Evolutionary conservation across 257 asterid genomes (phyloP).

Genomic region (Echium plantagineum): DNA sequence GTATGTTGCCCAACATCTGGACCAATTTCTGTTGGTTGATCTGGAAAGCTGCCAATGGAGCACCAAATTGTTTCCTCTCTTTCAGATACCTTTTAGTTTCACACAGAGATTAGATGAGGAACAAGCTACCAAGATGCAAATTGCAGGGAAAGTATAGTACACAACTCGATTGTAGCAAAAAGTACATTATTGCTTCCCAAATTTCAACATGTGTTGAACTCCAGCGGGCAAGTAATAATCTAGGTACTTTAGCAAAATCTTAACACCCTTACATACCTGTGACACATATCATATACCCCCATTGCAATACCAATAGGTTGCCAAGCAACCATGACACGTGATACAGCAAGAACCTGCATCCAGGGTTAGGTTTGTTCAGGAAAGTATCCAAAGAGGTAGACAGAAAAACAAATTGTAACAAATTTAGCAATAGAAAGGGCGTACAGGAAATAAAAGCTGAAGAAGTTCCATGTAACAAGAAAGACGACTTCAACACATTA

Average conservation of each 20-base stretch:
- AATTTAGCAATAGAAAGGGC: neutral
- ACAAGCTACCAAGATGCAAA: neutral
- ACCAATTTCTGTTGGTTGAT: constrained; percentile 87
- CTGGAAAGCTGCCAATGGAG: constrained; percentile 94
- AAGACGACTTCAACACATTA: neutral
- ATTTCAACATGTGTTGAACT: neutral
- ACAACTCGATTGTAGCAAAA: constrained; percentile 1
- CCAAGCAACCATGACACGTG: constrained; percentile 96
- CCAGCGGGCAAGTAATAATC: neutral
- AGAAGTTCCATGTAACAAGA: neutral
- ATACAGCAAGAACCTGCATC: constrained; percentile 85
- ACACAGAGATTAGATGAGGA: neutral
- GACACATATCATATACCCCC: constrained; percentile 98
- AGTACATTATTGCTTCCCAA: neutral
- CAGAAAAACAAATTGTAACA: neutral
- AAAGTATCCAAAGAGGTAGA: neutral
- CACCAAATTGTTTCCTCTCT: constrained; percentile 98
- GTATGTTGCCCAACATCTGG: constrained; percentile 75
- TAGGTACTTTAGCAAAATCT: neutral
- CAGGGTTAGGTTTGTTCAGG: constrained; percentile 11
- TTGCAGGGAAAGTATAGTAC: neutral
- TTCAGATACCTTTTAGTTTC: constrained; percentile 54
- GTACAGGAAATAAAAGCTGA: neutral
- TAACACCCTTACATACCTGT: constrained; percentile 39
- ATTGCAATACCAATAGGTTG: constrained; percentile 86